Base-by-base conservation (phyloP, 106 monocot genomes). In the Dendrobium nobile region DNA sequence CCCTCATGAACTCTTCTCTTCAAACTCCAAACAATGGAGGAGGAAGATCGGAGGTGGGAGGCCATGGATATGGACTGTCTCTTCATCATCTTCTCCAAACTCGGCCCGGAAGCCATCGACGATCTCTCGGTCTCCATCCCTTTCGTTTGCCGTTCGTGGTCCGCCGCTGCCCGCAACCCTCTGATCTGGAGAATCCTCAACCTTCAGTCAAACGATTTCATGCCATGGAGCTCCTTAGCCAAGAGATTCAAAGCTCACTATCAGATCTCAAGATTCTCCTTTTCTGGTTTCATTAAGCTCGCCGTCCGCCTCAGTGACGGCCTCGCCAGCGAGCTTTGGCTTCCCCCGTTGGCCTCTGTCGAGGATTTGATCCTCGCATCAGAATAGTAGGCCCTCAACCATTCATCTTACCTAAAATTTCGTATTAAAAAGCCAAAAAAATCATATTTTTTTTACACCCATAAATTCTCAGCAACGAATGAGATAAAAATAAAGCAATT, bases 101-200 rank as follows among this genome's bases (percentile, higher is more conserved):
- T 91, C 13, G 81, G 81, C 72, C 51, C 3, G 37, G 37, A 37
- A 3, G 37, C 37, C 37, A 41, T 87, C 43, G 85, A 85, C 33
- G 88, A 91, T 43, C 41, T 81, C 41, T 75, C 87, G 26, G 22
- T 78, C 65, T 77, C 31, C 24, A 56, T 83, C 47, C 88, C 86
- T 24, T 88, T 87, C 22, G 87, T 88, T 27, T 91, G 91, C 83
- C 79, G 75, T 0, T 83, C 86, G 0, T 91, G 91, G 91, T 77
- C 54, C 51, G 16, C 51, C 13, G 51, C 51, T 13, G 51, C 51
- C 51, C 0, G 51, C 51, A 10, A 51, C 51, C 80, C 85, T 18
- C 22, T 73, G 7, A 77, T 79, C 75, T 85, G 82, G 82, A 73
- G 20, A 48, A 43, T 48, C 11, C 85, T 85, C 73, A 10, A 79